Evolutionary conservation across 2,329 filamentous ascomycete genomes (phyloP).

Genomic region (Phoma sp.): DNA sequence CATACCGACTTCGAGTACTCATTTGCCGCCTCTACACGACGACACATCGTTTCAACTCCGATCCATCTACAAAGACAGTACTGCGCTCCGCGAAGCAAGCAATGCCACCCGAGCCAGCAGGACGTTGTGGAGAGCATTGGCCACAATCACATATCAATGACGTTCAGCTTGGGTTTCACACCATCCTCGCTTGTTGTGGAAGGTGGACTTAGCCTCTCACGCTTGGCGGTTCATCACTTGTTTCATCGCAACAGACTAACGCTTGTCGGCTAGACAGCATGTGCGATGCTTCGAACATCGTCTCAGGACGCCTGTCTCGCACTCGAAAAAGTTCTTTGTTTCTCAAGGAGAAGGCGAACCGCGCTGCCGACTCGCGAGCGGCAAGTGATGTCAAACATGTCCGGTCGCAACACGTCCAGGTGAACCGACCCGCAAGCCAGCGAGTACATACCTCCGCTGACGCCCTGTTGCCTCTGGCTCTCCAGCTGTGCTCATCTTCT

Average conservation of each 20-base stretch:
- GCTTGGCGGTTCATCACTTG: slow-evolving; percentile 40
- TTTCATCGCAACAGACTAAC: slow-evolving; percentile 38
- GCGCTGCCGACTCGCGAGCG: slow-evolving; percentile 19
- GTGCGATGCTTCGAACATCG: slow-evolving; percentile 20
- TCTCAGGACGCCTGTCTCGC: slow-evolving; percentile 22
- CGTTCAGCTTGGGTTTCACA: slow-evolving; percentile 35
- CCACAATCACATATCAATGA: not conserved
- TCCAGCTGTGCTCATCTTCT: slow-evolving; percentile 39
- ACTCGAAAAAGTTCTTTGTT: slow-evolving; percentile 11
- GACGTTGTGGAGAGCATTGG: not conserved
- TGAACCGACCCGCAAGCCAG: slow-evolving; percentile 16
- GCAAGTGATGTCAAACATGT: slow-evolving; percentile 28
- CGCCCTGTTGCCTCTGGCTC: slow-evolving; percentile 28
- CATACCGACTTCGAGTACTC: too few species aligned
- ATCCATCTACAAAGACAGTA: too few species aligned
- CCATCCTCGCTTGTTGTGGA: slow-evolving; percentile 29
- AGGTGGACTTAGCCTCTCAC: slow-evolving; percentile 33
- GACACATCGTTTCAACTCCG: too few species aligned
- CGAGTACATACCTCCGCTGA: slow-evolving; percentile 24
- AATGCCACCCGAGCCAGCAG: too few species aligned
- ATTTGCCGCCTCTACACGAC: too few species aligned
- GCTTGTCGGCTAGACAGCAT: slow-evolving; percentile 23
- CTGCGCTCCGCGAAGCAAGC: too few species aligned
- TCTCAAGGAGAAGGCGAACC: slow-evolving; percentile 10
- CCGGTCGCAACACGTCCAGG: slow-evolving; percentile 22